These are phyloP conservation scores for Geranium incanum DNA, from an alignment of 441 rosid species.

Conservation along the genomic window DNA sequence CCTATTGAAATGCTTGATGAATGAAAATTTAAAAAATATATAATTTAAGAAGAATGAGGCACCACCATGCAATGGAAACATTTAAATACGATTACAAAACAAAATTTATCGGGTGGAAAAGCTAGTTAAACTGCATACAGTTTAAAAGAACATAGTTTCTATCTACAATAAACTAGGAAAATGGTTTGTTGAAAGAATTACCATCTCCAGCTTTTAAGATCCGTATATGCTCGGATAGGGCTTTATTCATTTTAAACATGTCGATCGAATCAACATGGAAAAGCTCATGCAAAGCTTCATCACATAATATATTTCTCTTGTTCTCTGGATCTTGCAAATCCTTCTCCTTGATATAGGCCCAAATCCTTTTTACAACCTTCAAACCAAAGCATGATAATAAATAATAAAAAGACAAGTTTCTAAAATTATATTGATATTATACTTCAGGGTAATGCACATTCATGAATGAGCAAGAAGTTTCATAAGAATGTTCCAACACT, in stretches of 20 bases:
- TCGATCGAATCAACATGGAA: conserved; percentile 44
- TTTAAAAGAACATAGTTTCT: neutral
- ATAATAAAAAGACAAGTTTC: conserved; percentile 10
- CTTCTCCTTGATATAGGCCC: conserved; percentile 51
- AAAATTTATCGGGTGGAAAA: neutral
- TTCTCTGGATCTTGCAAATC: conserved; percentile 57
- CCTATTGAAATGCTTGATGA: neutral
- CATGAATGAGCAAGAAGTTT: neutral
- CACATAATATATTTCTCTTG: conserved; percentile 46
- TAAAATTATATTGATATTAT: conserved; percentile 12
- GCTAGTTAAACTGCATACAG: neutral
- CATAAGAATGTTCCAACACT: neutral
- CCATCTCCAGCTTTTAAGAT: conserved; percentile 42
- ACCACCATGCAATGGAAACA: neutral
- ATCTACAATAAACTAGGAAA: neutral
- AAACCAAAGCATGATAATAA: conserved; percentile 2
- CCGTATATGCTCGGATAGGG: conserved; percentile 52
- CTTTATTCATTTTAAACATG: conserved; percentile 65
- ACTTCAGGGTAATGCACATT: neutral
- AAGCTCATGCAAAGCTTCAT: conserved; percentile 38
- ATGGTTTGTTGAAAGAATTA: conserved; percentile 16
- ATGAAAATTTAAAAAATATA: neutral
- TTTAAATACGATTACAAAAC: neutral
- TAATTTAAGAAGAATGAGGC: neutral
- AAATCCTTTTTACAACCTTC: conserved; percentile 52